Percentiles rank a stretch among this genome's conserved stretches.
These are phyloP conservation scores for Pichia sp. DNA, from an alignment of 1,139 yeast species.

Conservation along the genomic window DNA sequence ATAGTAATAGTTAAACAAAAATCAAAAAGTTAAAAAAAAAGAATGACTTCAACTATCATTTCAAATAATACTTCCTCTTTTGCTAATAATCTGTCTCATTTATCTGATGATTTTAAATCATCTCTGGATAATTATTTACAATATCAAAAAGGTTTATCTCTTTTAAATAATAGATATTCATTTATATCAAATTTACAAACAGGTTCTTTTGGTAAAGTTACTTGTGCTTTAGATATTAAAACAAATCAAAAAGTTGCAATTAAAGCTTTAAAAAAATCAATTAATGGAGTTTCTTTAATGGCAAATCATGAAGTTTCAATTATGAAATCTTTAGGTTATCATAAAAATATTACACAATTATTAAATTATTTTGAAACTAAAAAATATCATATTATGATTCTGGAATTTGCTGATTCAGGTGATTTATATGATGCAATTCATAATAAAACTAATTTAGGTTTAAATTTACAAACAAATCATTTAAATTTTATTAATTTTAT, in stretches of 20 bases:
- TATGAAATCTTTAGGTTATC: conserved; percentile 34
- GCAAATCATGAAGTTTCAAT: conserved; percentile 44
- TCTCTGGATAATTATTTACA: conserved; percentile 33
- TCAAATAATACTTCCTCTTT: no score
- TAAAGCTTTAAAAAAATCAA: conserved; percentile 36
- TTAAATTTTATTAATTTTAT: conserved; percentile 29
- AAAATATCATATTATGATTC: conserved; percentile 38
- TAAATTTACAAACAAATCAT: conserved; percentile 25
- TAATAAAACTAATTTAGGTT: conserved; percentile 25
- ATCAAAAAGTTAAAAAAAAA: no score
- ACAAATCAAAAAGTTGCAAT: conserved; percentile 36
- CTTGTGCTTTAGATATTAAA: conserved; percentile 38
- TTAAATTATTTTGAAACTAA: conserved; percentile 39
- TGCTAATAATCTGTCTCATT: not conserved
- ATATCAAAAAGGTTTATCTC: conserved; percentile 33
- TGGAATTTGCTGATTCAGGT: conserved; percentile 47
- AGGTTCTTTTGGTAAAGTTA: conserved; percentile 50
- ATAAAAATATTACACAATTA: conserved; percentile 41
- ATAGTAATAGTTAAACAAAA: no score
- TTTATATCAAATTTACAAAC: conserved; percentile 39
- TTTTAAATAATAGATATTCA: conserved; percentile 34
- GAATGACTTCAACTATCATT: no score
- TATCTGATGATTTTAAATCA: conserved; percentile 22
- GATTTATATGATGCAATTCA: conserved; percentile 44
- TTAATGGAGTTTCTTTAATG: conserved; percentile 30